Conservation (phyloP, 228 moss, liverwort and hornwort species). For the Sphagnum magellanicum region DNA sequence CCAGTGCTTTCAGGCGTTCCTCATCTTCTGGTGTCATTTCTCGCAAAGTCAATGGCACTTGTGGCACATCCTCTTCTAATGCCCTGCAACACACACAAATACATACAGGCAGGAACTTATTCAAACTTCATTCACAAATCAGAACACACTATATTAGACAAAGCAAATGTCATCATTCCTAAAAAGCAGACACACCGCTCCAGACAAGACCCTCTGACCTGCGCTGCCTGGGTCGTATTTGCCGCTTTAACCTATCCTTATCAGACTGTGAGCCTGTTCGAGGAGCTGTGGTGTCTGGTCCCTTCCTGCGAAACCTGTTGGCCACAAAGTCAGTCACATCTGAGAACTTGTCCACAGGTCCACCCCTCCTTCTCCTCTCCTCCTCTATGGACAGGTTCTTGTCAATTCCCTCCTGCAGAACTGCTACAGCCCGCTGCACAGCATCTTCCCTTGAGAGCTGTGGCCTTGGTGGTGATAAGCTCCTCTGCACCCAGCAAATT, state of each 20-base stretch:
- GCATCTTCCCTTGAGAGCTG: conserved; percentile 54
- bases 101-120: neutral
- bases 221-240: conserved; percentile 32
- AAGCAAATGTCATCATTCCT: too few relatives aligned
- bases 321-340: conserved; percentile 50
- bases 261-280: conserved; percentile 30
- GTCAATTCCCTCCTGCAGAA: conserved; percentile 53
- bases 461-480: conserved; percentile 27
- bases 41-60: conserved; percentile 42
- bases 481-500: neutral
- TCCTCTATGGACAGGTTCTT: conserved; percentile 47
- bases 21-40: conserved; percentile 61
- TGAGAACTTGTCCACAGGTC: conserved; percentile 36
- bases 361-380: conserved; percentile 40
- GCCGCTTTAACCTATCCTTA: conserved; percentile 45
- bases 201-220: conserved; percentile 1
- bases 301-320: conserved; percentile 38
- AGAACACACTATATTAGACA: too few relatives aligned
- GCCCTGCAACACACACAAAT: conserved; percentile 6
- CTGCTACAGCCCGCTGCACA: conserved; percentile 47
- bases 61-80: conserved; percentile 34
- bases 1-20: conserved; percentile 32
- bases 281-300: conserved; percentile 22
- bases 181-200: too few relatives aligned
- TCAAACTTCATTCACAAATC: neutral